phyloP scores from a whole-genome alignment of 164 flowering plant genomes.

The Chloranthus sessilifolius region DNA sequence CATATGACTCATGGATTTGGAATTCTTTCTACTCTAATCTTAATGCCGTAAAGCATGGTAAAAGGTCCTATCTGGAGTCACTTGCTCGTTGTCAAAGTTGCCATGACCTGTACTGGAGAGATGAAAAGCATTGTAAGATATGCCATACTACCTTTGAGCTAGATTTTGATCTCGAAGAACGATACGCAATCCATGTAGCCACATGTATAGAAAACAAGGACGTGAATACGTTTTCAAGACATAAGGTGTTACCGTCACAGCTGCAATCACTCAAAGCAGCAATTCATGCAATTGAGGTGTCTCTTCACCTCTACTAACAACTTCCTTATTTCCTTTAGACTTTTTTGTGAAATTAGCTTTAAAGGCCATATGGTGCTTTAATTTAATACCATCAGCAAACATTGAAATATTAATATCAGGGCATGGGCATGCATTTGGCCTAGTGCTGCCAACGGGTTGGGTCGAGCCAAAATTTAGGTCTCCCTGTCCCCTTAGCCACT shows the following conservation, averaged over 20 bases:
- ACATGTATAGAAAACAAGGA: constrained; percentile 54
- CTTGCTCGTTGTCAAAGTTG: constrained; percentile 78
- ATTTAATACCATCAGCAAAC: too few relatives aligned
- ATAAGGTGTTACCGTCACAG: constrained; percentile 67
- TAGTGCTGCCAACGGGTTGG: too few relatives aligned
- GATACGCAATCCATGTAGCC: constrained; percentile 77
- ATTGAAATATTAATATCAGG: too few relatives aligned
- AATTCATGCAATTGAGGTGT: constrained; percentile 81
- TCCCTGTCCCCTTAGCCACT: too few relatives aligned
- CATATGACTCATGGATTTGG: constrained; percentile 88
- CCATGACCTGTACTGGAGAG: constrained; percentile 95
- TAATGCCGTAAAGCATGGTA: constrained; percentile 56
- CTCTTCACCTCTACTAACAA: constrained; percentile 9
- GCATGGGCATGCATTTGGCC: too few relatives aligned
- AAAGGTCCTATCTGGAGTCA: constrained; percentile 62
- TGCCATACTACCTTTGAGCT: constrained; percentile 96
- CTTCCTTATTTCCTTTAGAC: too few relatives aligned
- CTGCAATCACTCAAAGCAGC: constrained; percentile 93
- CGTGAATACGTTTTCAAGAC: constrained; percentile 30
- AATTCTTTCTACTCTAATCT: constrained; percentile 61
- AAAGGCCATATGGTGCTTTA: too few relatives aligned
- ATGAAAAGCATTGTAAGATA: constrained; percentile 87
- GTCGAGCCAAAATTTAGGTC: too few relatives aligned
- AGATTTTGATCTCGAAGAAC: constrained; percentile 89
- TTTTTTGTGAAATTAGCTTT: too few relatives aligned